These are phyloP conservation scores for Lomentospora prolificans DNA, from an alignment of 2,329 filamentous ascomycete species.

Conservation along the genomic window DNA sequence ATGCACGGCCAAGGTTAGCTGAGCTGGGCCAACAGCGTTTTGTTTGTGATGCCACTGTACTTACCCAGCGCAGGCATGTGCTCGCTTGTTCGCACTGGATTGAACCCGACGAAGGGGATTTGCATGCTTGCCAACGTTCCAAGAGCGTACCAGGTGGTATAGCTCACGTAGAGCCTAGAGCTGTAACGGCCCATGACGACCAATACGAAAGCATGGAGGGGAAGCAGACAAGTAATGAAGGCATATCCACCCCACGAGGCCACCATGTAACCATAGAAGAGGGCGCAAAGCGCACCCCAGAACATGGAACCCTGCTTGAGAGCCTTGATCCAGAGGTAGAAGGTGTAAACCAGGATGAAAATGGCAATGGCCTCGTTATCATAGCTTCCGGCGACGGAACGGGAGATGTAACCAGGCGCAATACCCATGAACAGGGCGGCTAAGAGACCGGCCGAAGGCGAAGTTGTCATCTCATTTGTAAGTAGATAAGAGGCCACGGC, in stretches of 20 bases:
- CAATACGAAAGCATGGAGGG: constrained; percentile 85
- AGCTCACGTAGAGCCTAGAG: constrained; percentile 86
- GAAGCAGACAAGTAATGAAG: constrained; percentile 96
- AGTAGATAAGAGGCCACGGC: constrained; percentile 89
- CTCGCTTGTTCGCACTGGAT: constrained; percentile 93
- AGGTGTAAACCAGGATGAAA: constrained; percentile 96
- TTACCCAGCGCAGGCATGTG: constrained; percentile 93
- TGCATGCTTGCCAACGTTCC: constrained; percentile 98
- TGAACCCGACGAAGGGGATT: constrained; percentile 95
- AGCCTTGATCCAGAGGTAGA: constrained; percentile 98
- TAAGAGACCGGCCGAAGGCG: constrained; percentile 85
- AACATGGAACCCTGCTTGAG: constrained; percentile 93
- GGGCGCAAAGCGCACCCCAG: constrained; percentile 87
- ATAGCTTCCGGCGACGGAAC: constrained; percentile 95
- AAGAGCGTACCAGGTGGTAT: constrained; percentile 95
- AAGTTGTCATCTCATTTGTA: constrained; percentile 95
- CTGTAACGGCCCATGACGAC: constrained; percentile 97
- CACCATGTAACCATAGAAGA: constrained; percentile 99
- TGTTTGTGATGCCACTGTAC: constrained; percentile 17
- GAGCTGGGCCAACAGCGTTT: background rate
- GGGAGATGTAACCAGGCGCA: constrained; percentile 91
- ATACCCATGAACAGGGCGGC: constrained; percentile 97
- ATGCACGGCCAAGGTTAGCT: background rate
- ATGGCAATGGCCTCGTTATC: constrained; percentile 99
- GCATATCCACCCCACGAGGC: constrained; percentile 99